Evolutionary conservation across 495 filamentous ascomycete species (phyloP).

Genomic region (Lophium mytilinum): DNA sequence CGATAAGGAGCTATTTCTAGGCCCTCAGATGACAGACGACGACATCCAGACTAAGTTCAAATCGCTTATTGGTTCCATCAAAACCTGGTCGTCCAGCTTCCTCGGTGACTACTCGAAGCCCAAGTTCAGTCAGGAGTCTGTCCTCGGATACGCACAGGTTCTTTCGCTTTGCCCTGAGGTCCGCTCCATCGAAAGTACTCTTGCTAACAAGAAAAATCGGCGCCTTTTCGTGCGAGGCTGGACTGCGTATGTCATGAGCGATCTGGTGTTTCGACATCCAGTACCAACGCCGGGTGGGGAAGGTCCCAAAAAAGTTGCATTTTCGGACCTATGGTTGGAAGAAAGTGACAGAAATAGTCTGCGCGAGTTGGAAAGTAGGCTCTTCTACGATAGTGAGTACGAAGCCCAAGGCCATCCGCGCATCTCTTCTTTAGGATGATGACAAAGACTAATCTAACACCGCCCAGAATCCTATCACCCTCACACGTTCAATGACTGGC

Average conservation of each 20-base stretch:
- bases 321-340: constrained; percentile 1
- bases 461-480: constrained; percentile 9
- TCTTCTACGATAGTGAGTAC: background rate
- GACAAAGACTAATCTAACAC: background rate
- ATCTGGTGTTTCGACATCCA: constrained; percentile 13
- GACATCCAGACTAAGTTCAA: constrained; percentile 8
- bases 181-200: constrained; percentile 7
- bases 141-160: background rate
- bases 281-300: background rate
- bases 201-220: constrained; percentile 3
- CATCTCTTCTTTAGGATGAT: background rate
- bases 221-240: constrained; percentile 24
- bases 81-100: constrained; percentile 24
- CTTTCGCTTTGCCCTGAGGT: constrained; percentile 12
- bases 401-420: background rate
- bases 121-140: background rate
- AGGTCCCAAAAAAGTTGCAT: background rate
- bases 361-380: background rate
- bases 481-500: constrained; percentile 23
- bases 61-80: constrained; percentile 17
- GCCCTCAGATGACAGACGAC: constrained; percentile 14
- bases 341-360: background rate
- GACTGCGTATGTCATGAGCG: constrained; percentile 11
- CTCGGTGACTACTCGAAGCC: background rate
- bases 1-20: constrained; percentile 22